Percentiles rank a stretch among this genome's conserved stretches.
Evolutionary conservation across 1,139 yeast species (phyloP).

Genomic region (Kluyveromyces sp.): DNA sequence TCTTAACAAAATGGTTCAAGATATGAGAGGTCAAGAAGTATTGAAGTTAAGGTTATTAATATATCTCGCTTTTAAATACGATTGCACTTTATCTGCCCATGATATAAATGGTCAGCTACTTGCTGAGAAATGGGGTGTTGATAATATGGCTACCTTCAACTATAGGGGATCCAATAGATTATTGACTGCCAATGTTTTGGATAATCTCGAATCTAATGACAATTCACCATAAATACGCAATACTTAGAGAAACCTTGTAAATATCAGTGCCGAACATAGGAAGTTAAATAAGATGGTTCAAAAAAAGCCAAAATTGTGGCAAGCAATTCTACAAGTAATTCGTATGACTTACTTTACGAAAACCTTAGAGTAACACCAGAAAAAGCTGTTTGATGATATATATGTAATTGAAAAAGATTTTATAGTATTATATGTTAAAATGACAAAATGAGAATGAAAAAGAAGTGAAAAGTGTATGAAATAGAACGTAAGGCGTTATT

Average conservation of each 20-base stretch:
- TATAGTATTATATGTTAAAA: not conserved
- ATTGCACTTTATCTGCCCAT: slow-evolving; percentile 15
- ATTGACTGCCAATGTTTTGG: slow-evolving; percentile 2
- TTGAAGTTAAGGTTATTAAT: slow-evolving; percentile 21
- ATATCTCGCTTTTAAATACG: slow-evolving; percentile 24
- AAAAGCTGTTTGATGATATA: not conserved
- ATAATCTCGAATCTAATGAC: not conserved
- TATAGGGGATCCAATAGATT: slow-evolving; percentile 11
- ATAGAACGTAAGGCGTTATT: no score
- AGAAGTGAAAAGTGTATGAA: no score
- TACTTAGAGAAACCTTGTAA: not conserved
- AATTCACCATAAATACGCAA: not conserved
- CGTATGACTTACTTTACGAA: not conserved
- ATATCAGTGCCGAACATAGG: not conserved
- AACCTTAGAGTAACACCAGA: not conserved
- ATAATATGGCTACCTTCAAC: slow-evolving; percentile 20
- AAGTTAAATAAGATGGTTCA: no score
- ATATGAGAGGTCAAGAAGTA: slow-evolving; percentile 14
- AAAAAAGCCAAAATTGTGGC: no score
- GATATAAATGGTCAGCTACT: slow-evolving; percentile 11
- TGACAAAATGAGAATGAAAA: not conserved
- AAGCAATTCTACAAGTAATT: no score
- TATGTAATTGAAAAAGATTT: not conserved
- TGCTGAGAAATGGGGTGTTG: slow-evolving; percentile 27
- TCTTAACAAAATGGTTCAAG: slow-evolving; percentile 21